phyloP scores from a whole-genome alignment of 2,329 filamentous ascomycete species.

The Dactylonectria estremocensis region DNA sequence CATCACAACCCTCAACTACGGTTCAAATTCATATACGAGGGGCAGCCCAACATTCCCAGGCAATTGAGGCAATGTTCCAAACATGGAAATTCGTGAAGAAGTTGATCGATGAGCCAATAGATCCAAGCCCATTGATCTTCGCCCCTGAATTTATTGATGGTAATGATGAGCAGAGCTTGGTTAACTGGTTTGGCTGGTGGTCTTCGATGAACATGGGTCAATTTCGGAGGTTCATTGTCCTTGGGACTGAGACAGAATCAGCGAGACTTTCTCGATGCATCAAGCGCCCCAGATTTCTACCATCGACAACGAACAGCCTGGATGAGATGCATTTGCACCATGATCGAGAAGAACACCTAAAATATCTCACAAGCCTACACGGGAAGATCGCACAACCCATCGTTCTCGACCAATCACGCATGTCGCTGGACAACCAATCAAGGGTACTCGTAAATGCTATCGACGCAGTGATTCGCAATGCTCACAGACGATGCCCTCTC shows the following conservation, averaged over 20 bases:
- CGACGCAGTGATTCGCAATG: slow-evolving; percentile 14
- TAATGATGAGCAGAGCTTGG: slow-evolving; percentile 73
- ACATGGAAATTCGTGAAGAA: slow-evolving; percentile 37
- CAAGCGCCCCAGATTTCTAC: slow-evolving; percentile 50
- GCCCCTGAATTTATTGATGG: slow-evolving; percentile 65
- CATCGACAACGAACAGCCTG: slow-evolving; percentile 54
- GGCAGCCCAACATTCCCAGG: slow-evolving; percentile 17
- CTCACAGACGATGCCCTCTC: slow-evolving; percentile 40
- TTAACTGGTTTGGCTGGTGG: slow-evolving; percentile 77
- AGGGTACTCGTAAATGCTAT: slow-evolving; percentile 28
- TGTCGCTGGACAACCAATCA: slow-evolving; percentile 28
- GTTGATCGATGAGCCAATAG: slow-evolving; percentile 31
- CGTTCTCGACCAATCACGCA: slow-evolving; percentile 8
- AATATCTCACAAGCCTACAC: not conserved
- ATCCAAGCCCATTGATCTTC: slow-evolving; percentile 58
- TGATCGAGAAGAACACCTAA: slow-evolving; percentile 24
- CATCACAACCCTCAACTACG: not conserved
- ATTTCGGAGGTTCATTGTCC: slow-evolving; percentile 69
- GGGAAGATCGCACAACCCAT: not conserved
- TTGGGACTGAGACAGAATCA: slow-evolving; percentile 57
- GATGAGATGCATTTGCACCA: slow-evolving; percentile 46
- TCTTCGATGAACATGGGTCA: slow-evolving; percentile 63
- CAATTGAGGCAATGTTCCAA: slow-evolving; percentile 43
- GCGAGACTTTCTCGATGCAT: slow-evolving; percentile 46
- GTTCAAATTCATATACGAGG: not conserved